Evolutionary conservation across 202 grass and related monocot genomes (phyloP), one percentile per base, ranked within the genome.

Genomic region (Cymbopogon flexuosus): DNA sequence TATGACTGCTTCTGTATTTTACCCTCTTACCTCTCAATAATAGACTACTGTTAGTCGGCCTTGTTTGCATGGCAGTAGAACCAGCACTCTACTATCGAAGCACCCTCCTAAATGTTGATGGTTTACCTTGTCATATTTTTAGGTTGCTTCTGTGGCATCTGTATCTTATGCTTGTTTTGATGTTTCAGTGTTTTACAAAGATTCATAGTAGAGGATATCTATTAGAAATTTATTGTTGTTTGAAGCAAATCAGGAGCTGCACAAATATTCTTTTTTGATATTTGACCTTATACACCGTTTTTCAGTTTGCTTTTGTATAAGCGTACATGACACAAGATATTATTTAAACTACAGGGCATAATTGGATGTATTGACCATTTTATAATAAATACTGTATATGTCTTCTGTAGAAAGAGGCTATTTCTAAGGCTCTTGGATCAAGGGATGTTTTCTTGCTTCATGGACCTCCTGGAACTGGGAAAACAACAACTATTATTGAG

Each of bases 381-480:
- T 84, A 49, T 76, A 9, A n/a, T 62, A 37, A 65, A 57, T 13
- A 39, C 68, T 36, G 34, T 27, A 34, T 39, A 39, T 61, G 73
- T 85, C 33, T 65, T 83, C 59, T 89, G 42, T 73, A 98, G 95
- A 98, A 92, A 89, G 86, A 92, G 77, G 95, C 95, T 64, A 88
- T 98, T 59, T 93, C 81, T 6, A 98, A 91, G 88, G 90, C 92
- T 4, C 81, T 98, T n/a, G 80, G 88, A 67, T 94, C 92, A 72
- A 93, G 79, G 86, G 89, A 98, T 89, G 92, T 89, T 84, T 98
- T 98, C 87, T 87, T 98, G 83, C 95, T 98, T 79, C 95, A 98
- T 84, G 95, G 95, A 9, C 95, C 95, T 51, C 95, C 95, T 21
- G 95, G 95, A 80, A 98, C 95, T 62, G 95, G 95, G 59, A 98